Base-by-base conservation (phyloP, 1,139 yeast species). In the Blastobotrys serpentis region DNA sequence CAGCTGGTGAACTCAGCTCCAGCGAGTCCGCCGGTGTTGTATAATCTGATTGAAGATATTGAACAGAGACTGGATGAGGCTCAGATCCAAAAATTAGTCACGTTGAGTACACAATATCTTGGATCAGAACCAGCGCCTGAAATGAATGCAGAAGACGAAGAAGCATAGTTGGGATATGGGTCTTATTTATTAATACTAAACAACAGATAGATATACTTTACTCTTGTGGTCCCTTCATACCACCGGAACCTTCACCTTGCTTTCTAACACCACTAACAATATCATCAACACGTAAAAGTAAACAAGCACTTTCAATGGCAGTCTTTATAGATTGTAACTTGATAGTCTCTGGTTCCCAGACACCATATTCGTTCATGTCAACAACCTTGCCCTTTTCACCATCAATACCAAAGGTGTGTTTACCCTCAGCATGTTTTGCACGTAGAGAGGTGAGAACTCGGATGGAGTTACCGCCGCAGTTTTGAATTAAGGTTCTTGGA, bases 311-410 rank as follows among this genome's bases (percentile, higher is more conserved):
- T 71, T 92, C 99, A 58, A 94, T 86, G 39, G 96, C 96, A 16
- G 98, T 94, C 75, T 92, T 92, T 59, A 92, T 85, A 55, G 95
- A 85, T 73, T 92, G 99, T 64, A 87, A 94, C 72, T 92, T 92
- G 69, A 92, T 89, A 43, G 88, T 97, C 72, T 92, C 97, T 14
- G 99, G 98, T 72, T 92, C 99, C 98, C 98, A 92, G 56, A 92
- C 86, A 38, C 98, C 98, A 68, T 89, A 92, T 21, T 81, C 84
- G 57, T 85, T 81, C 99, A 92, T 92, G 67, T 92, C 98, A 37
- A 87, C 97, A 51, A 92, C 79, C 71, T 86, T 88, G 59, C 98
- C 98, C 50, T 78, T 75, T 56, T 90, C 96, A 56, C 99, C 99
- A 66, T 92, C 96, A 55, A 92, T 83, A 66, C 99, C 99, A 69